Conservation (phyloP, 371 early-diverging fungal genomes). For the Mortierella sp. region DNA sequence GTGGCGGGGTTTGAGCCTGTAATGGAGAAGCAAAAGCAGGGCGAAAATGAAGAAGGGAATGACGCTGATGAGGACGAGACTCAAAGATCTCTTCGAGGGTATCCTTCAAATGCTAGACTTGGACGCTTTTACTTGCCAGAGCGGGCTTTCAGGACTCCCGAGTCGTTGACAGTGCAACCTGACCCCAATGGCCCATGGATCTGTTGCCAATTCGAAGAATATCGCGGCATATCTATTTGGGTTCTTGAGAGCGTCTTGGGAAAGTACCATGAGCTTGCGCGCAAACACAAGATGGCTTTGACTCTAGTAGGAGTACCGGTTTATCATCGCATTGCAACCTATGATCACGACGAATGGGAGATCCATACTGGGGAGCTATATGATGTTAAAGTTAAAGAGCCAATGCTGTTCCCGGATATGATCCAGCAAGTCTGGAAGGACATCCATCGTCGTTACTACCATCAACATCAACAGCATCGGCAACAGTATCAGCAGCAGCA, state of each 20-base stretch:
- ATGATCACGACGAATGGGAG: constrained; percentile 23
- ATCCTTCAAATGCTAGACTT: constrained; percentile 33
- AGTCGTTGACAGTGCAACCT: constrained; percentile 10
- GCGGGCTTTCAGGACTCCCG: constrained; percentile 25
- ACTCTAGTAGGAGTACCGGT: constrained; percentile 23
- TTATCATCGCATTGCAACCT: constrained; percentile 4
- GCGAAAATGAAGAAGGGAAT: background rate
- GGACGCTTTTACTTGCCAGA: constrained; percentile 50
- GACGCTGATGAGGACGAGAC: constrained; percentile 6
- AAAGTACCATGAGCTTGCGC: constrained; percentile 31
- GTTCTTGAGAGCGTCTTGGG: constrained; percentile 28
- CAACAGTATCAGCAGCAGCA: constrained; percentile 26
- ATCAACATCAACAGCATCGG: constrained; percentile 16
- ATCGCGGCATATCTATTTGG: constrained; percentile 38
- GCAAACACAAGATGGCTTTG: constrained; percentile 41
- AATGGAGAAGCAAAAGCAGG: background rate
- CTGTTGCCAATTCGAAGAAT: constrained; percentile 40
- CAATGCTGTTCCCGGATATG: constrained; percentile 30
- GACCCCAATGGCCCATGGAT: constrained; percentile 29
- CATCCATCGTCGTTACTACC: constrained; percentile 28
- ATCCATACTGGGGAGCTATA: constrained; percentile 17
- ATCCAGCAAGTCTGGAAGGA: constrained; percentile 43
- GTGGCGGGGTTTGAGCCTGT: constrained; percentile 40
- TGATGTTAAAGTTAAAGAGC: constrained; percentile 27
- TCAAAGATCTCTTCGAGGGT: constrained; percentile 19